phyloP scores from a whole-genome alignment of 2,329 filamentous ascomycete genomes.

The Fusarium sp. region DNA sequence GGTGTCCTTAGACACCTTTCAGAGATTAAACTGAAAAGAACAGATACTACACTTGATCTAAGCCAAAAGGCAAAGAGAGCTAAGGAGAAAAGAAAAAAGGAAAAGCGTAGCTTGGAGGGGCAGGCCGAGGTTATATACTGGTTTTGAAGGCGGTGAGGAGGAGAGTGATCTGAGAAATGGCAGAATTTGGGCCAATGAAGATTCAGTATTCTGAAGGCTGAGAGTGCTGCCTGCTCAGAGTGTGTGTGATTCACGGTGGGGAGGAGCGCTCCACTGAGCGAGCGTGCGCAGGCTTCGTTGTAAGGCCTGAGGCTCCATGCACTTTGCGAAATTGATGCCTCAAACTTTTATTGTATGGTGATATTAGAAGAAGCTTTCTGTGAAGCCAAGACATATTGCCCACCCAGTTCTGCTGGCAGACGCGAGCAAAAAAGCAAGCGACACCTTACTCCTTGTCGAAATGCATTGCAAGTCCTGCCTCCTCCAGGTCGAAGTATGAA shows the following conservation, averaged over 20 bases:
- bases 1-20: slow-evolving; percentile 77
- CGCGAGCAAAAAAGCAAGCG: neutral
- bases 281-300: neutral
- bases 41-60: slow-evolving; percentile 97
- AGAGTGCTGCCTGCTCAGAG: slow-evolving; percentile 22
- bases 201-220: neutral
- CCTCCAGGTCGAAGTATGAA: neutral
- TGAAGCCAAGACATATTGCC: neutral
- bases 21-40: slow-evolving; percentile 99
- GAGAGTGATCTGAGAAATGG: slow-evolving; percentile 9
- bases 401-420: neutral
- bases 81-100: slow-evolving; percentile 53
- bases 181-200: slow-evolving; percentile 30
- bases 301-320: slow-evolving; percentile 9
- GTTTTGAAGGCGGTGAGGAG: slow-evolving; percentile 8
- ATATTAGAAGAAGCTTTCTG: neutral
- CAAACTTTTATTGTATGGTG: neutral
- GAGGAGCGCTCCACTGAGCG: neutral
- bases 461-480: neutral
- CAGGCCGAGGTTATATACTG: slow-evolving; percentile 39
- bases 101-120: slow-evolving; percentile 32
- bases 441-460: neutral
- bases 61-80: slow-evolving; percentile 71
- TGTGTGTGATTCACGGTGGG: slow-evolving; percentile 5
- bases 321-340: neutral